Evolutionary conservation across 2,329 filamentous ascomycete species (phyloP).

Genomic region (Diaporthe amygdali): DNA sequence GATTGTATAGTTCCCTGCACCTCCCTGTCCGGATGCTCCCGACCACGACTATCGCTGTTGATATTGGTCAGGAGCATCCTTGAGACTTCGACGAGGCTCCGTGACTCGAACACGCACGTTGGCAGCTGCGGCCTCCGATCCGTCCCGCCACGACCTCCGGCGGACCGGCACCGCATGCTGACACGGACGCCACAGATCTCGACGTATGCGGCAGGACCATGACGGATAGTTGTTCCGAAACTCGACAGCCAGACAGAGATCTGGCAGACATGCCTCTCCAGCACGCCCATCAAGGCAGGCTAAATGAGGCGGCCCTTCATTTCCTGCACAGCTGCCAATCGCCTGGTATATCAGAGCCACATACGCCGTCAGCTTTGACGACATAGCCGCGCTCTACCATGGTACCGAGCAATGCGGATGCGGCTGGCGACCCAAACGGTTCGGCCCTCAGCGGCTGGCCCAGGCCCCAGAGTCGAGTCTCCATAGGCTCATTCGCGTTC

Average conservation of each 20-base stretch:
- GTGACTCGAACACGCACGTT: too few species aligned
- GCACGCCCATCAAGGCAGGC: neutral
- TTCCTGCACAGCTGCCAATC: neutral
- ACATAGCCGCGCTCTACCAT: neutral
- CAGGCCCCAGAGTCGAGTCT: neutral
- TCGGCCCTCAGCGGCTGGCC: neutral
- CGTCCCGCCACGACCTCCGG: neutral
- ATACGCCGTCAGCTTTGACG: neutral
- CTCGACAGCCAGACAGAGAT: neutral
- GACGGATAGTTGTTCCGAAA: neutral
- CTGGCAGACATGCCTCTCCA: neutral
- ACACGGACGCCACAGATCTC: neutral
- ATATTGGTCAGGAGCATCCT: neutral
- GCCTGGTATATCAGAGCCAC: neutral
- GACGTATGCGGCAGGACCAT: neutral
- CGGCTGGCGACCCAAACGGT: neutral
- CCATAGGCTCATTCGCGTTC: neutral
- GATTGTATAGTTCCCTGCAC: neutral
- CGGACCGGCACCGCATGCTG: neutral
- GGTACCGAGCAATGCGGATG: slow-evolving; percentile 2
- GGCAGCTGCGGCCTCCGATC: neutral
- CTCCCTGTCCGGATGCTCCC: slow-evolving; percentile 1
- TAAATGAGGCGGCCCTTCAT: neutral
- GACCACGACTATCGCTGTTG: neutral
- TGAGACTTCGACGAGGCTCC: neutral